phyloP scores from a whole-genome alignment of 2,329 filamentous ascomycete genomes.

The Penicillium frequentans region DNA sequence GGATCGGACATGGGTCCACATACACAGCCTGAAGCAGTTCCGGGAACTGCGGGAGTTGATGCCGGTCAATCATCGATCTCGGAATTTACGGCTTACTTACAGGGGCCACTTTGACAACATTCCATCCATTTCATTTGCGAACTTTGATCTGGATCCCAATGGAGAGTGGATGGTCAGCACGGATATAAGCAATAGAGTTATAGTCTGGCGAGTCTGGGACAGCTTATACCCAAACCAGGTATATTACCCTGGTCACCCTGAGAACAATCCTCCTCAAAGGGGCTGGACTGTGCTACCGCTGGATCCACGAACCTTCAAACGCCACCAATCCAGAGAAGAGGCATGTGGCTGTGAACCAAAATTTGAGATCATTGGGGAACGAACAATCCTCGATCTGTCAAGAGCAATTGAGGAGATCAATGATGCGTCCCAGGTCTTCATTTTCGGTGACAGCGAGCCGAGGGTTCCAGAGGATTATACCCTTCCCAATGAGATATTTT shows the following conservation, averaged over 20 bases:
- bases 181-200: constrained; percentile 53
- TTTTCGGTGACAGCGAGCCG: not conserved
- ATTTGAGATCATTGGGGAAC: constrained; percentile 14
- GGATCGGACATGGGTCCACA: constrained; percentile 36
- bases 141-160: constrained; percentile 55
- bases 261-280: constrained; percentile 24
- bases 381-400: constrained; percentile 32
- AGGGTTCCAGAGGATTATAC: not conserved
- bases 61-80: constrained; percentile 35
- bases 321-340: constrained; percentile 33
- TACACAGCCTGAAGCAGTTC: constrained; percentile 27
- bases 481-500: constrained; percentile 28
- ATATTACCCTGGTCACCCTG: constrained; percentile 22
- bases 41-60: constrained; percentile 28
- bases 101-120: constrained; percentile 53
- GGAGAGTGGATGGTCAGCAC: constrained; percentile 59
- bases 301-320: constrained; percentile 45
- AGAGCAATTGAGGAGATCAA: constrained; percentile 25
- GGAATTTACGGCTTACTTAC: constrained; percentile 45
- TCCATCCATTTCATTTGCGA: constrained; percentile 59
- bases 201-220: constrained; percentile 53
- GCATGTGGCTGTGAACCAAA: constrained; percentile 42
- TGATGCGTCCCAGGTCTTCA: constrained; percentile 29
- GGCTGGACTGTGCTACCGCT: constrained; percentile 51
- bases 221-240: constrained; percentile 26